phyloP scores from a whole-genome alignment of 2,329 filamentous ascomycete genomes.

The Aspergillus calidoustus region DNA sequence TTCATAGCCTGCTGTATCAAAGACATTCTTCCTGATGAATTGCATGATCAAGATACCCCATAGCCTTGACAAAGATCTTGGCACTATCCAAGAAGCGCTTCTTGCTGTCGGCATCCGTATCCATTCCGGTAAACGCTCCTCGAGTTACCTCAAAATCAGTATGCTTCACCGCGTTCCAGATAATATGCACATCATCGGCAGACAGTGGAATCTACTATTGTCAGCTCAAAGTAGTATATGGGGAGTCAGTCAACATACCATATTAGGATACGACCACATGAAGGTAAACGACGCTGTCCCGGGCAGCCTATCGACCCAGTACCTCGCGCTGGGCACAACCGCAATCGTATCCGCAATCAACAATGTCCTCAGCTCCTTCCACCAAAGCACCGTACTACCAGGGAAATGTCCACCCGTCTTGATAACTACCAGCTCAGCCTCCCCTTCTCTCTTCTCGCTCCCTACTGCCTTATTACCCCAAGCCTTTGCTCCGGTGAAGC shows the following conservation, averaged over 20 bases:
- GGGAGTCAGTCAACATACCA: slow-evolving; percentile 33
- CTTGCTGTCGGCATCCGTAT: slow-evolving; percentile 66
- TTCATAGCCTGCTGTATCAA: slow-evolving; percentile 5
- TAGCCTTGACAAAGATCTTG: slow-evolving; percentile 67
- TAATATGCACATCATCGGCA: slow-evolving; percentile 65
- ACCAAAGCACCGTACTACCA: slow-evolving; percentile 71
- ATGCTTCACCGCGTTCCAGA: slow-evolving; percentile 70
- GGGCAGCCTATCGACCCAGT: slow-evolving; percentile 39
- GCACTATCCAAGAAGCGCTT: slow-evolving; percentile 73
- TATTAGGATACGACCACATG: slow-evolving; percentile 77
- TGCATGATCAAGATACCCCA: slow-evolving; percentile 41
- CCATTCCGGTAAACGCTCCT: slow-evolving; percentile 67
- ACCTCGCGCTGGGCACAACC: slow-evolving; percentile 60
- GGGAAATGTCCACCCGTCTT: slow-evolving; percentile 82
- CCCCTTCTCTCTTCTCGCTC: not conserved
- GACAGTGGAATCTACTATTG: slow-evolving; percentile 65
- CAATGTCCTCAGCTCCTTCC: slow-evolving; percentile 63
- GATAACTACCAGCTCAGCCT: slow-evolving; percentile 61
- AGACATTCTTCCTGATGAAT: slow-evolving; percentile 32
- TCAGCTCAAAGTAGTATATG: slow-evolving; percentile 13
- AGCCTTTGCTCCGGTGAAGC: slow-evolving; percentile 29
- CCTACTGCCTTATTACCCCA: not conserved
- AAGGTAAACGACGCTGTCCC: slow-evolving; percentile 65
- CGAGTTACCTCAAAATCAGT: slow-evolving; percentile 69
- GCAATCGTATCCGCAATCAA: slow-evolving; percentile 78